A percentile compares a stretch with the other conserved stretches of the same genome.
Evolutionary conservation across 139 green algal genomes (phyloP).

Genomic region (Chlorella sp.): DNA sequence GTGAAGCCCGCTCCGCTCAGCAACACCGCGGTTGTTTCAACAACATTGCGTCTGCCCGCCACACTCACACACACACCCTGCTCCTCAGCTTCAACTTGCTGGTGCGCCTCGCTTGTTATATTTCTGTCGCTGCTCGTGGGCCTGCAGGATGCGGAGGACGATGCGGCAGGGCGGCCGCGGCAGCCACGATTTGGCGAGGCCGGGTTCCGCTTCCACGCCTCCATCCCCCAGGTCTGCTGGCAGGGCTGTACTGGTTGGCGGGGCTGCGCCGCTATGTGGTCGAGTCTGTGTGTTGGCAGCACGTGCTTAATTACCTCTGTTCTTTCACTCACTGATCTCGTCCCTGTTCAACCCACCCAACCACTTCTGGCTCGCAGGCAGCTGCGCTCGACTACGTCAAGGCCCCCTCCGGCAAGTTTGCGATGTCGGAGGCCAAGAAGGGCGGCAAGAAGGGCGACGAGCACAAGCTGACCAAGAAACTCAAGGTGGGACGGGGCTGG

Average conservation of each 20-base stretch:
- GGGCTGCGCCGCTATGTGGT: not conserved
- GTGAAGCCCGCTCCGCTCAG: no score
- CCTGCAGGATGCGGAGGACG: constrained; percentile 8
- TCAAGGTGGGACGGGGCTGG: constrained; percentile 3
- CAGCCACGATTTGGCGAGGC: constrained; percentile 40
- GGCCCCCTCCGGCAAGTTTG: constrained; percentile 45
- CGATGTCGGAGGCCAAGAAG: constrained; percentile 22
- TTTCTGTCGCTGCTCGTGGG: no score
- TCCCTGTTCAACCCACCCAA: not conserved
- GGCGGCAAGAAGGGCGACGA: constrained; percentile 12
- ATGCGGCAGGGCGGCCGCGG: not conserved
- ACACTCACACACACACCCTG: no score
- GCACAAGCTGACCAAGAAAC: constrained; percentile 56
- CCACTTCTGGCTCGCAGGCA: constrained; percentile 1
- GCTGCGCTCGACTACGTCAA: constrained; percentile 65
- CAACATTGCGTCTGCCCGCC: no score
- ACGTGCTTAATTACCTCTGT: no score
- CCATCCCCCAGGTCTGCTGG: constrained; percentile 48
- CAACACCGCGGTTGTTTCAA: no score
- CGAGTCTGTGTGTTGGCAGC: no score
- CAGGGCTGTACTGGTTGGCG: not conserved
- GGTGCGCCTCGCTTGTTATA: no score
- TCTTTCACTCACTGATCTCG: no score
- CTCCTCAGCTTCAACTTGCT: not conserved
- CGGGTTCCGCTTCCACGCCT: constrained; percentile 56